Conservation (phyloP, 2,329 filamentous ascomycete genomes). For the Colletotrichum caudatum region DNA sequence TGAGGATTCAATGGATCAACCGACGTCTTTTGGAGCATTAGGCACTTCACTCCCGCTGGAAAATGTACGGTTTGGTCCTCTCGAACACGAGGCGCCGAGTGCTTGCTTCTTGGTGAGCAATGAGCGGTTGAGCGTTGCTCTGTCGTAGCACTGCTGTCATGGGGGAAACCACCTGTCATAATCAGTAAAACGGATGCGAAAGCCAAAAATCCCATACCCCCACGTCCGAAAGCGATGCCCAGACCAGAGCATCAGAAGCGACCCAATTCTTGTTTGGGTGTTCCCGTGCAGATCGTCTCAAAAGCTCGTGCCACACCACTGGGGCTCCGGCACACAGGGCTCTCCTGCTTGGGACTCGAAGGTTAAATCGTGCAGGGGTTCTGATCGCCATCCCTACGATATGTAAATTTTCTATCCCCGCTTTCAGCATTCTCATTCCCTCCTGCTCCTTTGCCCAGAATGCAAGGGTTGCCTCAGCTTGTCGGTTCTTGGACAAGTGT, state of each 20-base stretch:
- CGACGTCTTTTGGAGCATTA: not conserved
- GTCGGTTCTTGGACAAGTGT: not conserved
- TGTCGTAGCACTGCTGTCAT: not conserved
- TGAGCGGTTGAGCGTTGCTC: not conserved
- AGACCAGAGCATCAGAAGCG: slow-evolving; percentile 6
- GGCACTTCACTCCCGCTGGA: not conserved
- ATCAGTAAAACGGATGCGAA: not conserved
- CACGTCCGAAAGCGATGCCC: slow-evolving; percentile 23
- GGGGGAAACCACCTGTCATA: not conserved
- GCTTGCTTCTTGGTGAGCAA: not conserved
- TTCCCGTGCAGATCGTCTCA: slow-evolving; percentile 37
- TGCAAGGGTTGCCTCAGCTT: slow-evolving; percentile 1
- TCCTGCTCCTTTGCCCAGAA: not conserved
- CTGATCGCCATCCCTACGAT: slow-evolving; percentile 20
- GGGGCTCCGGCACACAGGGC: slow-evolving; percentile 29
- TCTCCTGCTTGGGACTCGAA: slow-evolving; percentile 15
- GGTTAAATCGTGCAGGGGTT: slow-evolving; percentile 34
- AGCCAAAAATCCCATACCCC: not conserved
- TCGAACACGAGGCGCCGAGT: not conserved
- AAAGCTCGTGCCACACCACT: slow-evolving; percentile 36
- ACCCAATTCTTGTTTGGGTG: slow-evolving; percentile 33
- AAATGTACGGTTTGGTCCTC: no score
- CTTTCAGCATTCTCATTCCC: slow-evolving; percentile 2
- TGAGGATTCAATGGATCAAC: not conserved
- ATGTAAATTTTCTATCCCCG: slow-evolving; percentile 32